A percentile compares a stretch with the other conserved stretches of the same genome.
Evolutionary conservation across 345 rosid genomes (phyloP).

Genomic region (Citrus inodora): DNA sequence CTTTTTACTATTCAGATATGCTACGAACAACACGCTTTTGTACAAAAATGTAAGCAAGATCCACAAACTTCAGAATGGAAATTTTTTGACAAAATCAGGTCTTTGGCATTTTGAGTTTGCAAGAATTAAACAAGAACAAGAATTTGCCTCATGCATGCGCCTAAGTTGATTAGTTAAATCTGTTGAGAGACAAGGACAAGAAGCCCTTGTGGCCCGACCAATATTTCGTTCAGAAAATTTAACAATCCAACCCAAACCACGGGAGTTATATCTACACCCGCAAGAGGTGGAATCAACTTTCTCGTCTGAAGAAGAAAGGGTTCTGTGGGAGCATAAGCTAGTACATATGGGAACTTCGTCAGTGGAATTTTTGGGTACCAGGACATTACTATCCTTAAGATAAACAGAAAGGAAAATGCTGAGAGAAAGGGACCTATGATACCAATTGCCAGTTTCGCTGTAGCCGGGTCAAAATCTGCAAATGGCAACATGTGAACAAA

Average conservation of each 20-base stretch:
- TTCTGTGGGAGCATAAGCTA: constrained; percentile 92
- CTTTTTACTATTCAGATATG: background rate
- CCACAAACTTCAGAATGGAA: background rate
- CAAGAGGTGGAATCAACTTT: constrained; percentile 85
- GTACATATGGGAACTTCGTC: constrained; percentile 73
- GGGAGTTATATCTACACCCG: constrained; percentile 89
- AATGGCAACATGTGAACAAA: constrained; percentile 25
- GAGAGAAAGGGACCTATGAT: constrained; percentile 72
- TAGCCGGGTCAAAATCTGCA: constrained; percentile 72
- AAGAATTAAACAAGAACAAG: no score
- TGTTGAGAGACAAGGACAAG: constrained; percentile 85
- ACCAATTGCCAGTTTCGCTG: constrained; percentile 66
- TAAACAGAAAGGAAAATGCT: constrained; percentile 66
- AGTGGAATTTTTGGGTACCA: constrained; percentile 95
- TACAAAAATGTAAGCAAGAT: background rate
- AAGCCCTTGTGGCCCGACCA: constrained; percentile 92
- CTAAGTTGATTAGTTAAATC: constrained; percentile 25
- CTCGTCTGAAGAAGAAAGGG: constrained; percentile 67
- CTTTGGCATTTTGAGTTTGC: background rate
- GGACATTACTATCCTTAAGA: constrained; percentile 81
- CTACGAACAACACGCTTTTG: background rate
- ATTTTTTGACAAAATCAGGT: no score
- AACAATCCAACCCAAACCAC: constrained; percentile 83
- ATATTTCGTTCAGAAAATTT: constrained; percentile 82
- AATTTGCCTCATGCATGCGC: background rate